Base-by-base conservation (phyloP, 2,329 filamentous ascomycete species). In the Periconia sp. region DNA sequence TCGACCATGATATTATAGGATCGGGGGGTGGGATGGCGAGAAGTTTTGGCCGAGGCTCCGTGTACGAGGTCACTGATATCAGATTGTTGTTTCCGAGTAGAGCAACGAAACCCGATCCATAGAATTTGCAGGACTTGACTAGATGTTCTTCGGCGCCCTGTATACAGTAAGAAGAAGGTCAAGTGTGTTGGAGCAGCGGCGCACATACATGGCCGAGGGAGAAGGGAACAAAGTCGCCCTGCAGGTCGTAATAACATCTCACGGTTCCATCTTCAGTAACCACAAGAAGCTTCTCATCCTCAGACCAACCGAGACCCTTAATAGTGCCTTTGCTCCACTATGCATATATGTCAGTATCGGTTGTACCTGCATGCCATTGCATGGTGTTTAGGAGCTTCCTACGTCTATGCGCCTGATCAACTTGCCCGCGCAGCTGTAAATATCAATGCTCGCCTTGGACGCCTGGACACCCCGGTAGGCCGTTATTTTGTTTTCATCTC, bases 181-280 rank as follows among this genome's bases (percentile, higher is more conserved):
- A 13, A 19, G n/a, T n/a, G 31, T 18, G 18, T 13, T 44, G 30
- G 33, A 17, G 19, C 44, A 42, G 20, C 30, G 8, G 17, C 30
- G 9, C 74, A n/a, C n/a, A 57, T 71, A 82, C 84, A 73, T 95
- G 88, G 50, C 93, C 94, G 0, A 99, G 80, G 1, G 90, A 92
- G 74, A 97, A 99, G 54, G 96, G 92, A 15, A 88, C 91, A 70
- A 99, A 99, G 70, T 97, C 93, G 57, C 89, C 91, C 72, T 96
- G 90, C n/a, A 99, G 78, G 67, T 94, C 90, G 71, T 92, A 86
- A 69, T 92, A 97, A 73, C 91, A 94, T 55, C 92, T 84, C 42
- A 97, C 93, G 1, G 87, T 93, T 20, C 94, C 94, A 68, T 99
- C 93, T 49, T 89, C 85, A 10, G 92, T 91, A 48, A 97, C 86